Evolutionary conservation across 2,329 filamentous ascomycete genomes (phyloP).

Genomic region (Ophiostoma ulmi): DNA sequence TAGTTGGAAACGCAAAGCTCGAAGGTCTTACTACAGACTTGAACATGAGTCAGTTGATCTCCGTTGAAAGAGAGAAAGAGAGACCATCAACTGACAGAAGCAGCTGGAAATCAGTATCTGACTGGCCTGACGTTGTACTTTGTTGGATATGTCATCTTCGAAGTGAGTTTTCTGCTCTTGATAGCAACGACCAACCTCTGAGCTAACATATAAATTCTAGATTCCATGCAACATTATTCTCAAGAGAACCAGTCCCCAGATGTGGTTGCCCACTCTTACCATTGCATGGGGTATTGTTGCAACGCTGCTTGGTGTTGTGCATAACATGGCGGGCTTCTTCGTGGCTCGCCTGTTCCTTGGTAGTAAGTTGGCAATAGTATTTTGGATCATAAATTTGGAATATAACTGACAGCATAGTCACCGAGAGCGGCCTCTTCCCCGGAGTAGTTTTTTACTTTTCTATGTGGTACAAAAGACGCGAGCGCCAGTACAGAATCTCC

Average conservation of each 20-base stretch:
- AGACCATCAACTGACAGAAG: not conserved
- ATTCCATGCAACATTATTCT: slow-evolving; percentile 6
- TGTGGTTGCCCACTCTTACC: not conserved
- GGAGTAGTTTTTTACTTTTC: not conserved
- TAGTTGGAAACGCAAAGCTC: not conserved
- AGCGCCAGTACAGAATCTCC: not conserved
- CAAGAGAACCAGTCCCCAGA: not conserved
- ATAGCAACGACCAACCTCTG: not conserved
- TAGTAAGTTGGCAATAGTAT: not conserved
- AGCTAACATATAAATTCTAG: not conserved
- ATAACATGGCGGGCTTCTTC: not conserved
- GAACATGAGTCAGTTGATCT: not conserved
- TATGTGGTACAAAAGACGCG: slow-evolving; percentile 3
- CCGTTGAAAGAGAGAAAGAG: not conserved
- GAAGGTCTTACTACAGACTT: not conserved
- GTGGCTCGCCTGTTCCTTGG: not conserved
- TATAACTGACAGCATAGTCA: not conserved
- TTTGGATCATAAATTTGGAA: not conserved
- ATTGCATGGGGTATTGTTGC: not conserved
- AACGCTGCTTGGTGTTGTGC: not conserved
- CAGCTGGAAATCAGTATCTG: not conserved
- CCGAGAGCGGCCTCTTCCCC: not conserved
- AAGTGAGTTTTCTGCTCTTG: not conserved
- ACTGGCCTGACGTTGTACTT: slow-evolving; percentile 4
- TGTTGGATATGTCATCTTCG: not conserved